Evolutionary conservation across 176 grass and related monocot species (phyloP), one percentile per base, ranked within the genome.

Genomic region (Oryza australiensis): DNA sequence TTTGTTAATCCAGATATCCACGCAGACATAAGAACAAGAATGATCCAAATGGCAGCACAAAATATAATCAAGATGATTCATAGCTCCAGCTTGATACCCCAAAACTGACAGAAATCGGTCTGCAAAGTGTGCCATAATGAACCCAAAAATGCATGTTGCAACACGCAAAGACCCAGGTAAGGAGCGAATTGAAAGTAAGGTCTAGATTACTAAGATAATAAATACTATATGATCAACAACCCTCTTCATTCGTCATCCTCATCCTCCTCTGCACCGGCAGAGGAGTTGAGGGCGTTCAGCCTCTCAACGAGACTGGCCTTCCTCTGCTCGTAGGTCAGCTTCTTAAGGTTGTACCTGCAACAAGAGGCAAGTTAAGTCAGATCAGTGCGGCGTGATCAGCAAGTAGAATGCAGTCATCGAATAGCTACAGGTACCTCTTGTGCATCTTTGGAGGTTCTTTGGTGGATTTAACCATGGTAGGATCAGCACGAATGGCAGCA

Each of bases 91-190:
- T 41, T 3, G 22, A 64, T 5, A 9, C 72, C n/a, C 22, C 27
- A 83, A 79, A 84, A 78, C 60, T 41, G 22, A 78, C 78, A 66
- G 73, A 55, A 34, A 43, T 23, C 73, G 59, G 9, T 0, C 32
- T 68, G 40, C 1, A 11, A 27, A 35, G 24, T 72, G 45, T 80
- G 53, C 62, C 77, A 76, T 70, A 89, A 62, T 62, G 73, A 16
- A 59, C 67, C 80, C 5, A 53, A 88, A 80, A 80, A 77, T 69
- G 66, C 59, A 77, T 40, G 64, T 79, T 49, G 46, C 46, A 49
- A 49, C 3, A 18, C 64, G 64, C 2, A 23, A 23, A 63, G 33
- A 40, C 62, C 70, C 45, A 9, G 60, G 26, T 73, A 66, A 43
- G 12, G 23, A 72, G 41, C 34, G 76, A 11, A 66, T 14, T 8